These are phyloP conservation scores for Phyllosticta ampelicida DNA, from an alignment of 2,329 filamentous ascomycete species.

Conservation along the genomic window DNA sequence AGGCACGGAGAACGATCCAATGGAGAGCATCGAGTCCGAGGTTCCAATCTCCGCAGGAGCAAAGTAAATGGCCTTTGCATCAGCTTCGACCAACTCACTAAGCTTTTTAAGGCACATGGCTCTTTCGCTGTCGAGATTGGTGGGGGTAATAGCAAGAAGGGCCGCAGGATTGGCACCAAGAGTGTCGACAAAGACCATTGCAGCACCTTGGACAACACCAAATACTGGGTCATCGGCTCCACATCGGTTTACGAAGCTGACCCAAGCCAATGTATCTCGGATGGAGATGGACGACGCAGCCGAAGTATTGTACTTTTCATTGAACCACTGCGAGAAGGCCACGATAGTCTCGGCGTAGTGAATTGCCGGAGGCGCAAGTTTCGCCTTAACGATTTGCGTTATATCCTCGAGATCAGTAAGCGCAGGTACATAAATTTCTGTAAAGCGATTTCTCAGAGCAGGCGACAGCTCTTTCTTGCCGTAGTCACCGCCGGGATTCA, in stretches of 20 bases:
- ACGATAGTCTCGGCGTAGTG: conserved; percentile 60
- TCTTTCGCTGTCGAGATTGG: conserved; percentile 61
- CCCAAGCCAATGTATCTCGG: conserved; percentile 86
- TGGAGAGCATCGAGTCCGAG: conserved; percentile 44
- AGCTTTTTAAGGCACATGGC: conserved; percentile 63
- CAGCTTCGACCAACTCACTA: conserved; percentile 50
- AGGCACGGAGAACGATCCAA: conserved; percentile 65
- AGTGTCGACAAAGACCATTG: conserved; percentile 92
- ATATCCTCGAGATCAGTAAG: conserved; percentile 79
- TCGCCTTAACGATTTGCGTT: conserved; percentile 71
- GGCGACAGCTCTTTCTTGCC: conserved; percentile 96
- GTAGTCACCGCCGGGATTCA: conserved; percentile 98
- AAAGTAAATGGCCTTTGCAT: conserved; percentile 57
- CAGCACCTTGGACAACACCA: conserved; percentile 69
- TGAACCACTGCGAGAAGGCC: conserved; percentile 88
- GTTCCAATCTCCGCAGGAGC: conserved; percentile 49
- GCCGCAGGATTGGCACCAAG: conserved; percentile 91
- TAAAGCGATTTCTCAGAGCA: conserved; percentile 89
- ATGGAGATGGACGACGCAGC: conserved; percentile 74
- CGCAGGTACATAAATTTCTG: conserved; percentile 94
- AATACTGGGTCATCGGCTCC: conserved; percentile 38
- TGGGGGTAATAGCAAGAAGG: conserved; percentile 60
- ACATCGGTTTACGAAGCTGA: conserved; percentile 75
- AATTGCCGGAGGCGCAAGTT: conserved; percentile 49
- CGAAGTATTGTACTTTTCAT: conserved; percentile 63